These are phyloP conservation scores for Starmerella apis DNA, from an alignment of 805 yeast species.

Conservation along the genomic window DNA sequence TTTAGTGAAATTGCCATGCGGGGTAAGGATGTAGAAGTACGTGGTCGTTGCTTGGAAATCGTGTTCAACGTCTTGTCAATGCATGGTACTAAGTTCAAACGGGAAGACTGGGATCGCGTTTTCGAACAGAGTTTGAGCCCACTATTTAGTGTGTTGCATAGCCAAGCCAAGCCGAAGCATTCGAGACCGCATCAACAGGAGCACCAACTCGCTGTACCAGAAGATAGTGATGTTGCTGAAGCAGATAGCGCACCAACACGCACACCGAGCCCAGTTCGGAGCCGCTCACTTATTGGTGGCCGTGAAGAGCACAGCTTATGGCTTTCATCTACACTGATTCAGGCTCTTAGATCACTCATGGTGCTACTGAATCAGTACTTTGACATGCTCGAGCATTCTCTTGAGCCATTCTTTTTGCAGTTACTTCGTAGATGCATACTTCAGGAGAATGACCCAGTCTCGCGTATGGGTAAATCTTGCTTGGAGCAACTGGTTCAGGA, in stretches of 20 bases:
- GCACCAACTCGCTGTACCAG: slow-evolving; percentile 37
- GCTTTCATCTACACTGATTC: slow-evolving; percentile 92
- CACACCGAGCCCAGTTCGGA: slow-evolving; percentile 10
- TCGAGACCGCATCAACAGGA: neutral
- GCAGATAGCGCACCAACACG: slow-evolving; percentile 1
- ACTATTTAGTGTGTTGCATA: slow-evolving; percentile 76
- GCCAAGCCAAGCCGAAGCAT: slow-evolving; percentile 9
- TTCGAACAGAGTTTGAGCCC: slow-evolving; percentile 78
- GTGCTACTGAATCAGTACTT: slow-evolving; percentile 75
- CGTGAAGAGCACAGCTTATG: slow-evolving; percentile 85
- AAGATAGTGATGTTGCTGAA: slow-evolving; percentile 32
- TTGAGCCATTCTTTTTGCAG: slow-evolving; percentile 70
- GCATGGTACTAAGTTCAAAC: slow-evolving; percentile 66
- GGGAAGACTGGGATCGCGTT: slow-evolving; percentile 70
- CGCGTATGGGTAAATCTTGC: slow-evolving; percentile 87
- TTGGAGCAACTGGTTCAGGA: slow-evolving; percentile 67
- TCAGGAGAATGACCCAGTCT: slow-evolving; percentile 94
- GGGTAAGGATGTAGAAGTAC: slow-evolving; percentile 87
- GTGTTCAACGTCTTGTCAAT: slow-evolving; percentile 72
- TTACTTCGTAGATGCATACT: slow-evolving; percentile 79
- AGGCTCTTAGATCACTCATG: slow-evolving; percentile 82
- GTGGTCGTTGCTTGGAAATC: slow-evolving; percentile 74
- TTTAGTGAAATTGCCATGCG: slow-evolving; percentile 85
- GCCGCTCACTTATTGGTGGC: neutral
- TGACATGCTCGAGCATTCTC: slow-evolving; percentile 57